Evolutionary conservation across 345 rosid species (phyloP).

Genomic region (Psidium friedrichsthalianum): DNA sequence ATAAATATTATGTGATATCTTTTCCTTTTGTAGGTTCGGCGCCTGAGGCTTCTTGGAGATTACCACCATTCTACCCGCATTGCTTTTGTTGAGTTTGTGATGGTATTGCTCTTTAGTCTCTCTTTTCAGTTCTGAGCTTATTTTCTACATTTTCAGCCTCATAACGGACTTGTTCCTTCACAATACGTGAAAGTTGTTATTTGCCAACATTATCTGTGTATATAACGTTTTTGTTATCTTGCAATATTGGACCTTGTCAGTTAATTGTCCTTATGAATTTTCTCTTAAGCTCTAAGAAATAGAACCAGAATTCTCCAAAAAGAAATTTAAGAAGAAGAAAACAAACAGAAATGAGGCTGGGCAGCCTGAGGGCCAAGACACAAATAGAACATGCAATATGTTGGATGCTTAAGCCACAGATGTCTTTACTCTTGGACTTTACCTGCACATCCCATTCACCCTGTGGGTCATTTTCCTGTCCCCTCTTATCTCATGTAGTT

Average conservation of each 20-base stretch:
- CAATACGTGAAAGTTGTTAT: neutral
- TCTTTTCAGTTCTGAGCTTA: neutral
- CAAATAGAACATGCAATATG: neutral
- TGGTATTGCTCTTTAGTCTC: conserved; percentile 27
- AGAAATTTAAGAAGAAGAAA: neutral
- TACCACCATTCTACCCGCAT: conserved; percentile 85
- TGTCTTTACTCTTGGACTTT: neutral
- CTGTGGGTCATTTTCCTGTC: neutral
- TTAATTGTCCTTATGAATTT: neutral
- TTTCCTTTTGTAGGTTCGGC: conserved; percentile 46
- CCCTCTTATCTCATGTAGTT: neutral
- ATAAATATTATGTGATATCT: neutral
- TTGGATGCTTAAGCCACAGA: neutral
- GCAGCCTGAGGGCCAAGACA: neutral
- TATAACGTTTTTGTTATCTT: neutral
- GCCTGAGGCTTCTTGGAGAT: conserved; percentile 92
- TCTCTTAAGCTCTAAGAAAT: neutral
- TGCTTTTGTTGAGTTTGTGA: conserved; percentile 80
- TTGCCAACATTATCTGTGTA: neutral
- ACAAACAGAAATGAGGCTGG: neutral
- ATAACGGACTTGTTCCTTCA: neutral
- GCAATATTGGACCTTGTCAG: neutral
- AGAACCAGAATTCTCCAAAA: neutral
- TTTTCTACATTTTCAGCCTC: neutral
- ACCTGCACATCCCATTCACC: neutral